Evolutionary conservation across 164 flowering plant genomes (phyloP), one percentile per base, ranked within the genome.

Genomic region (Echeveria elegans): DNA sequence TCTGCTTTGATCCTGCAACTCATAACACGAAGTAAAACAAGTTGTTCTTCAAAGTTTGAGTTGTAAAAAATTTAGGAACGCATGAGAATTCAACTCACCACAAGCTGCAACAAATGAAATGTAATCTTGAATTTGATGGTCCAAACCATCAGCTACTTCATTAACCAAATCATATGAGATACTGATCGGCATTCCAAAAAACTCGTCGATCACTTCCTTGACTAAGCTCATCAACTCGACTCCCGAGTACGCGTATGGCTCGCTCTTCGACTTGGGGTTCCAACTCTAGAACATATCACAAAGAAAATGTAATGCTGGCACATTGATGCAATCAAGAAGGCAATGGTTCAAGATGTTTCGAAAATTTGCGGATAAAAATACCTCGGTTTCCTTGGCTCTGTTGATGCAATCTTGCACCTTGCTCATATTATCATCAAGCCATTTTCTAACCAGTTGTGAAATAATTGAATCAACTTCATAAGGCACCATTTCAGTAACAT

Each of bases 241-340:
- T 0, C 83, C 97, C 4, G 99, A 87, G 37, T 83, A 83, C 26
- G 96, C 96, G 60, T 88, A 83, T 0, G 93, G 94, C 67, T 95
- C 97, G 15, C 80, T 68, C 78, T 92, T 92, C 19, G 99, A 95
- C 73, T 81, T 92, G 10, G 97, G 94, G 50, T 86, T 91, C 99
- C 99, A 95, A 69, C 92, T 95, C 97, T 95, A 74, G 19, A 56
- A 66, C 10, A 71, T 16, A 48, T 26, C 21, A 72, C n/a, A 73
- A 36, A 4, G 45, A 37, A 40, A 30, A 43, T n/a, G n/a, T 16
- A 34, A 11, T 28, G 37, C 7, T 34, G 37, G 7, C 3, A 3
- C 7, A 3, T 34, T 34, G 37, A 34, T 34, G 37, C 37, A 34
- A 31, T 30, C 32, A 48, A 12, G 24, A 16, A n/a, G 3, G n/a